A percentile compares a stretch with the other conserved stretches of the same genome.
Evolutionary conservation across 805 yeast genomes (phyloP).

Genomic region (Myxozyma monticola): DNA sequence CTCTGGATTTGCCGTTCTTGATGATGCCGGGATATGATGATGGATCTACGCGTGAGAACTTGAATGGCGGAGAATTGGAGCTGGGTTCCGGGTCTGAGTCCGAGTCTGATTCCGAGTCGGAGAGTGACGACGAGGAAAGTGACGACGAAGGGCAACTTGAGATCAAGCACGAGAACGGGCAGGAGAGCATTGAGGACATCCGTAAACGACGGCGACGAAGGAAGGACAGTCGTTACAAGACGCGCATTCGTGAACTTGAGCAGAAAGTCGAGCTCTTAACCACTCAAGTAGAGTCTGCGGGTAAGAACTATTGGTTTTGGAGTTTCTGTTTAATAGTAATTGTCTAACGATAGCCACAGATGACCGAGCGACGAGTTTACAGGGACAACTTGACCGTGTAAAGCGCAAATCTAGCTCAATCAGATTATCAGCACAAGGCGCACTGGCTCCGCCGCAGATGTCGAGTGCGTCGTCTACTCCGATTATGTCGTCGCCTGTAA

Average conservation of each 20-base stretch:
- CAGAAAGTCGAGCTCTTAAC: constrained; percentile 14
- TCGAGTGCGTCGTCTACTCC: constrained; percentile 12
- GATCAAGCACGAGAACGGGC: neutral
- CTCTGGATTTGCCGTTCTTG: constrained; percentile 24
- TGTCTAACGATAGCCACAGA: constrained; percentile 3
- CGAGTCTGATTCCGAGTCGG: neutral
- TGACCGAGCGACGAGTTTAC: constrained; percentile 16
- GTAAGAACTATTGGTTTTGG: constrained; percentile 1
- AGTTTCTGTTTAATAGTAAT: neutral
- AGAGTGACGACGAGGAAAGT: neutral
- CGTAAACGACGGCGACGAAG: neutral
- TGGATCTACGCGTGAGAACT: neutral
- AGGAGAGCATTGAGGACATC: no score
- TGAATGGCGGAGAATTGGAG: constrained; percentile 1
- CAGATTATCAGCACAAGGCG: constrained; percentile 11
- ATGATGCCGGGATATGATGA: constrained; percentile 8
- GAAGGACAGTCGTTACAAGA: constrained; percentile 1
- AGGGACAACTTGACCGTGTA: constrained; percentile 15
- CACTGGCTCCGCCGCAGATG: constrained; percentile 22
- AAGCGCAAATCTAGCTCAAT: constrained; percentile 20
- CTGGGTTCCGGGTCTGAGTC: neutral
- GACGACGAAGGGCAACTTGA: neutral
- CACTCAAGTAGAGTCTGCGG: constrained; percentile 4
- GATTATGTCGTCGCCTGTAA: constrained; percentile 12
- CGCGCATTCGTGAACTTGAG: constrained; percentile 6